Evolutionary conservation across 2,329 filamentous ascomycete genomes (phyloP), one percentile per base, ranked within the genome.

Genomic region (Cordyceps pruinosa): DNA sequence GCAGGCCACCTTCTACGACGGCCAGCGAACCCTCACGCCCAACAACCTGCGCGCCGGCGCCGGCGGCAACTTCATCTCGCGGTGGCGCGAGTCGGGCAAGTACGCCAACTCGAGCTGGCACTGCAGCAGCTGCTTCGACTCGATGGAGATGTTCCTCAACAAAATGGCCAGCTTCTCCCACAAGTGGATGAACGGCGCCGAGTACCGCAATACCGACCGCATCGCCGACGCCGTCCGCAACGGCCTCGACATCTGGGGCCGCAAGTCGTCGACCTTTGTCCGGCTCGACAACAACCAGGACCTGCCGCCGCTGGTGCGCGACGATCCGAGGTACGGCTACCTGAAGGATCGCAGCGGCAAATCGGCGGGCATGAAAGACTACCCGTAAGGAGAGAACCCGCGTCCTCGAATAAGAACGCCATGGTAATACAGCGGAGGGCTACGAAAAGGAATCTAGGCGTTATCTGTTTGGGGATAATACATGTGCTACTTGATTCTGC

Each of bases 91-190:
- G 47, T 73, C 13, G 69, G 69, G 42, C 64, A 73, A 1, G 59
- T 73, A 1, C 69, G 73, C 34, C 63, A 77, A 81, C 62, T 77
- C 81, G 1, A 77, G 72, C 1, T 86, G 83, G 83, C 82, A 86
- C 66, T 86, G 83, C 72, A 83, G 79, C 52, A 80, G 74, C 57
- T 86, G 83, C 70, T 84, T 84, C 65, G 69, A 73, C 21, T 84
- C 79, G 1, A 68, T 85, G 19, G 72, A 72, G 3, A 77, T 83
- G 66, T 72, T 84, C 62, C 68, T 80, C 48, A 76, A 74, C 61
- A 85, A 84, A 67, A 76, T 85, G 71, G 70, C 73, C 10, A 77
- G 75, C 57, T 84, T 83, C 66, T 82, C 79, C 25, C 82, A 85
- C 64, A 68, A 68, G 12, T 75, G 72, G 67, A 76, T 78, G 71